Evolutionary conservation across 805 yeast genomes (phyloP), one percentile per base, ranked within the genome.

Genomic region (Wickerhamomyces rabaulensis): DNA sequence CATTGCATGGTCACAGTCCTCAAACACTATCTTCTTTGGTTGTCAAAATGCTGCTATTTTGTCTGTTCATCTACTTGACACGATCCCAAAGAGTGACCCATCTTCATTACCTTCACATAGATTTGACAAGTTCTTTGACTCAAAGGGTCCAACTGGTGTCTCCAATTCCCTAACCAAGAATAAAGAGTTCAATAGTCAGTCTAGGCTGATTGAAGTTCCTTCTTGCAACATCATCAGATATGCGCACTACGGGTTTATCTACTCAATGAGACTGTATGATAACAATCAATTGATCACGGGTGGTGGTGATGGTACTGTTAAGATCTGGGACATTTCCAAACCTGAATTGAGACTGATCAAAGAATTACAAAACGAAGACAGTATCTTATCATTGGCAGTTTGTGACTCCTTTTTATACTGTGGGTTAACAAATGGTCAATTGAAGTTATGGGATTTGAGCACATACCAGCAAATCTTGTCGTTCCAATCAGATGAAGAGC

Each of bases 241-340:
- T 65, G 97, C 99, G 3, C 99, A 92, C 62, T 80, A 87, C 59
- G 96, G 98, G 15, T 92, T 87, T 55, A 82, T 92, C 12, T 90
- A 91, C 63, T 75, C 90, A 38, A 78, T 87, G 56, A 46, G 44
- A 17, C 45, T 57, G 2, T 49, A 51, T 20, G 54, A 64, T 6
- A 44, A 60, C 3, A 75, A 74, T 35, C 62, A 68, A 9, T 58
- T 86, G 8, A 64, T 84, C 4, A 73, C 87, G 3, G 92, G 95
- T 23, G 95, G 96, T 43, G 98, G 98, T 40, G 98, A 94, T 66
- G 98, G 97, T 0, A 56, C 76, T 9, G 78, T 85, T n/a, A 87
- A 87, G 55, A 62, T 89, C 12, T 92, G 98, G 98, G 76, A 79
- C 0, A 56, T 80, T 23, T 39, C 51, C 6, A 52, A 56, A 6